Evolutionary conservation across 805 yeast genomes (phyloP), one percentile per base, ranked within the genome.

Genomic region (Suhomyces kilbournensis): DNA sequence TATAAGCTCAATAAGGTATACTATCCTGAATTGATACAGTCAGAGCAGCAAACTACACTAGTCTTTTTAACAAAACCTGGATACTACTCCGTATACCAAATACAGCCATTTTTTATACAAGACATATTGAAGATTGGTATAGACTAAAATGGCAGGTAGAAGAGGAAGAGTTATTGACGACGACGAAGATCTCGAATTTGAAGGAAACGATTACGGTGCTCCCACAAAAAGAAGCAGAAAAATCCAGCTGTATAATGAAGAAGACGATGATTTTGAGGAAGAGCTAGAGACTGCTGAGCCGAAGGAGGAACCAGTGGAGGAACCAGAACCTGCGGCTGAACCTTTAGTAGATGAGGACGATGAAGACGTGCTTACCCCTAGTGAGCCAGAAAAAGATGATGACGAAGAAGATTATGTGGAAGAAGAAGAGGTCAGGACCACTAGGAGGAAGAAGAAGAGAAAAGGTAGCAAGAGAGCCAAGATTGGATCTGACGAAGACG

Each of bases 161-260:
- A 23, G 52, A 30, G 48, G 55, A 38, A 44, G 51, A 51, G 55
- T 56, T 58, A 20, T 44, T 53, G 46, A 51, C 47, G 52, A 62
- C 51, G 56, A 58, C 19, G 65, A 63, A 42, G 68, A 64, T 38
- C 56, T 60, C 14, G 63, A 57, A 26, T 61, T 57, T 26, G 57
- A 59, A 28, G 56, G 52, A 2, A 60, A 50, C 4, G 55, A 51
- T 3, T 7, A 6, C 14, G 45, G n/a, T 7, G 48, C 52, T 34
- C 57, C 55, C 15, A 54, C 57, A 9, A 54, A 65, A 51, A 54
- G 64, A 46, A 52, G 56, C 46, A 44, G 56, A 25, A 40, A 46
- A 14, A 51, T 49, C 19, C 48, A 49, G 30, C 49, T 57, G 8
- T 56, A 56, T 43, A 56, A 49, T 32, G 69, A 68, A 12, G 65